Evolutionary conservation across 1,284 basidiomycete genomes (phyloP).

Genomic region (Phaffia rhodozyma): DNA sequence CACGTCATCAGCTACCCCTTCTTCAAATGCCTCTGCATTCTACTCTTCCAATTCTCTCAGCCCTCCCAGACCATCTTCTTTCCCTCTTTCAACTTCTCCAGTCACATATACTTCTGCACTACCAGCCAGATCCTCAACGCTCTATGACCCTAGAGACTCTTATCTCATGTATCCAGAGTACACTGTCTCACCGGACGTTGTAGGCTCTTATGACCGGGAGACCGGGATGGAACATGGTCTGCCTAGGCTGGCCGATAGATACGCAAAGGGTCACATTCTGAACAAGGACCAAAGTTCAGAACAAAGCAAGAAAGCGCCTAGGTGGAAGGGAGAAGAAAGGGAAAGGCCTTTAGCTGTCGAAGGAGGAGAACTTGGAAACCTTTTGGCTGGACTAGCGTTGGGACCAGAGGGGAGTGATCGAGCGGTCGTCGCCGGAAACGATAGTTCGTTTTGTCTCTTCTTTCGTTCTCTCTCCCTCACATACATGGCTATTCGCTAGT

Average conservation of each 20-base stretch:
- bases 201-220: neutral
- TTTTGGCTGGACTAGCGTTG: neutral
- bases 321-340: neutral
- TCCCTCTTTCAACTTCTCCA: too few species aligned
- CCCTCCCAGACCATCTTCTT: too few species aligned
- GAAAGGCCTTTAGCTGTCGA: neutral
- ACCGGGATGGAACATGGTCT: neutral
- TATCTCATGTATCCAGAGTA: neutral
- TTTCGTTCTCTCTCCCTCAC: too few species aligned
- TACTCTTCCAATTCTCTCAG: too few species aligned
- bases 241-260: constrained; percentile 1
- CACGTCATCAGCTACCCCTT: too few species aligned
- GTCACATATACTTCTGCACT: too few species aligned
- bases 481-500: neutral
- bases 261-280: neutral
- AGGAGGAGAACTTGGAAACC: neutral
- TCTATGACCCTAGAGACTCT: neutral
- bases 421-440: constrained; percentile 16
- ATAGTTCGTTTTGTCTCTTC: constrained; percentile 1
- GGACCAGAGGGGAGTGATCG: constrained; percentile 12
- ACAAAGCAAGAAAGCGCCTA: neutral
- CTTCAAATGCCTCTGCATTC: too few species aligned
- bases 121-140: too few species aligned
- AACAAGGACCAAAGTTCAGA: neutral
- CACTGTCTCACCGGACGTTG: neutral